Evolutionary conservation across 352 stramenopile genomes (phyloP), one percentile per base, ranked within the genome.

Genomic region (Globisporangium nunn): DNA sequence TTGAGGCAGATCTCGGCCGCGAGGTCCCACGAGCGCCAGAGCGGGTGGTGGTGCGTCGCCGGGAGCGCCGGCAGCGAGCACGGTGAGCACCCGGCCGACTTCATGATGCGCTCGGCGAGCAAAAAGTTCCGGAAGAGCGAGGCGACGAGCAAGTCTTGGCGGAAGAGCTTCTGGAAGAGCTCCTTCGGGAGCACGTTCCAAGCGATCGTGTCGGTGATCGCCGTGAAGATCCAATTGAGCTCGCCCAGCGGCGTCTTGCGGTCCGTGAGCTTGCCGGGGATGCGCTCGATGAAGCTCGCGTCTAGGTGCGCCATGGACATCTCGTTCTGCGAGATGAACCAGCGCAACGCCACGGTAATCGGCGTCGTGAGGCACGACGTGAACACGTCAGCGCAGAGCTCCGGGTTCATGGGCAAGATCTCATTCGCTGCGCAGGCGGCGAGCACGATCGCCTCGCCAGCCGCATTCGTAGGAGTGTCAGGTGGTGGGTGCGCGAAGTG

Each of bases 221-320:
- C 96, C 14, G 97, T 99, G 67, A 99, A 99, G 52, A 99, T 99
- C 98, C 97, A 99, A 82, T 99, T 99, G 40, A 99, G 75, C 65
- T 99, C 97, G 40, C 97, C 97, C 2, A 98, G 66, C 5, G 96
- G 95, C 10, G 90, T 96, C 56, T 97, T 96, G 15, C 89, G 75
- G 53, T 99, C 95, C 0, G 85, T 97, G 4, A 98, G 71, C 60
- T 98, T 98, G 45, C 97, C 85, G 1, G 85, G 84, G 50, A 95
- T 95, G 39, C 85, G 83, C 46, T 95, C 83, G 63, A 95, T 93
- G 33, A 91, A 91, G 57, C 68, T 88, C n/a, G 75, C 73, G 59
- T 93, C 83, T 17, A 95, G 35, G 63, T 93, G 81, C 7, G 70
- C 69, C 88, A 96, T 97, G 4, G 83, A 96, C 8, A 96, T 68